phyloP scores from a whole-genome alignment of 257 asterid genomes.

The Mitragyna speciosa region DNA sequence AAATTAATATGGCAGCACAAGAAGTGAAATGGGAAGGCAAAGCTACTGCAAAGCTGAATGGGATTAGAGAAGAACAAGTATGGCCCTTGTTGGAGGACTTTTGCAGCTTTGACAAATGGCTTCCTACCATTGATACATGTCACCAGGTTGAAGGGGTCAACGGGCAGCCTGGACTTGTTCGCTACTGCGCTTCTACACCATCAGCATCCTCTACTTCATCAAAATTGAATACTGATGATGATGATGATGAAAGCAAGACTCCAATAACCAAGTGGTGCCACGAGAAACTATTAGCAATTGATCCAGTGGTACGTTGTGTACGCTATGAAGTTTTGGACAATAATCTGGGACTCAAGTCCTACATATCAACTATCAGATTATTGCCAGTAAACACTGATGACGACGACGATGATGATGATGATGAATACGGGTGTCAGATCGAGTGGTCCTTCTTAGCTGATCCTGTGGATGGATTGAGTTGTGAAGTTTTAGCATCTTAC shows the following conservation, averaged over 20 bases:
- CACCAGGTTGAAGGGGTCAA: conserved; percentile 37
- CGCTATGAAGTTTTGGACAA: conserved; percentile 52
- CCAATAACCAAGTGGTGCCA: conserved; percentile 48
- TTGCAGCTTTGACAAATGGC: conserved; percentile 55
- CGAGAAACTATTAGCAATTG: conserved; percentile 49
- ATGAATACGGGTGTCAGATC: conserved; percentile 44
- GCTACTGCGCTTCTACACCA: conserved; percentile 50
- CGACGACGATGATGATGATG: conserved; percentile 27
- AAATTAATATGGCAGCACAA: conserved; percentile 27
- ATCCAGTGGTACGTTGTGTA: conserved; percentile 34
- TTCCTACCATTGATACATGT: conserved; percentile 61
- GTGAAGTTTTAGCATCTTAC: conserved; percentile 33
- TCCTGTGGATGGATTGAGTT: conserved; percentile 56
- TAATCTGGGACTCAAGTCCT: conserved; percentile 56
- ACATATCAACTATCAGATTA: conserved; percentile 42
- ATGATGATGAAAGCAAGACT: conserved; percentile 19
- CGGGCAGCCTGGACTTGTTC: conserved; percentile 41
- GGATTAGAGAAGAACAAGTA: conserved; percentile 38
- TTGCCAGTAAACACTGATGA: background rate
- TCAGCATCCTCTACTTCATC: background rate
- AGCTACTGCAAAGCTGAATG: conserved; percentile 36
- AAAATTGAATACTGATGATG: background rate
- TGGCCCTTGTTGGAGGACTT: conserved; percentile 72
- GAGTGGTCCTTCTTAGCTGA: conserved; percentile 70
- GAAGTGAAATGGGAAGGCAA: conserved; percentile 64